A percentile compares a stretch with the other conserved stretches of the same genome.
These are phyloP conservation scores for Ophiosphaerella korrae DNA, from an alignment of 2,329 filamentous ascomycete genomes.

Conservation along the genomic window DNA sequence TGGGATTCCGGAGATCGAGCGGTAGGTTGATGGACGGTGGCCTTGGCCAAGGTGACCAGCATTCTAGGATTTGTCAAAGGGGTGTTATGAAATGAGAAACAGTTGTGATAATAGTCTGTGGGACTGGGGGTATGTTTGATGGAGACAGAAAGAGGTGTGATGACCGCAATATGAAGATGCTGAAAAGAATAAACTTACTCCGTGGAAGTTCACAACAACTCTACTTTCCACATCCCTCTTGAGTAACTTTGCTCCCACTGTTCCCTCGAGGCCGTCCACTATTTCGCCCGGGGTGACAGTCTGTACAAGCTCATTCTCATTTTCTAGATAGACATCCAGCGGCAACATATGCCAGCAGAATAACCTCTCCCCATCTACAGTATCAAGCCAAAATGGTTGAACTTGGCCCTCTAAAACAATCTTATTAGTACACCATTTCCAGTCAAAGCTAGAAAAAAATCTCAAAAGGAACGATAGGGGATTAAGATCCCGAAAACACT, in stretches of 20 bases:
- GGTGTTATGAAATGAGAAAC: conserved; percentile 9
- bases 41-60: conserved; percentile 84
- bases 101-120: conserved; percentile 16
- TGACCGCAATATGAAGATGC: neutral
- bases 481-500: neutral
- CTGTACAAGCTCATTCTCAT: conserved; percentile 65
- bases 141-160: neutral
- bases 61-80: conserved; percentile 60
- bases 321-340: conserved; percentile 72
- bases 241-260: conserved; percentile 57
- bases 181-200: conserved; percentile 54
- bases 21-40: conserved; percentile 76
- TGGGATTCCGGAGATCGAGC: conserved; percentile 70
- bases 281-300: conserved; percentile 46
- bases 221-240: conserved; percentile 56
- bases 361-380: conserved; percentile 75
- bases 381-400: conserved; percentile 78
- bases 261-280: conserved; percentile 53
- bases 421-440: neutral
- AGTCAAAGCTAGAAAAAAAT: too few species aligned
- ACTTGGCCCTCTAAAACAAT: conserved; percentile 74
- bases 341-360: conserved; percentile 94
- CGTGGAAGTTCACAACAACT: conserved; percentile 66
- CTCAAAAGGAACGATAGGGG: too few species aligned
- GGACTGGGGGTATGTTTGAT: neutral